A percentile compares a stretch with the other conserved stretches of the same genome.
phyloP scores from a whole-genome alignment of 257 asterid genomes.

The Solanum tacnaense region DNA sequence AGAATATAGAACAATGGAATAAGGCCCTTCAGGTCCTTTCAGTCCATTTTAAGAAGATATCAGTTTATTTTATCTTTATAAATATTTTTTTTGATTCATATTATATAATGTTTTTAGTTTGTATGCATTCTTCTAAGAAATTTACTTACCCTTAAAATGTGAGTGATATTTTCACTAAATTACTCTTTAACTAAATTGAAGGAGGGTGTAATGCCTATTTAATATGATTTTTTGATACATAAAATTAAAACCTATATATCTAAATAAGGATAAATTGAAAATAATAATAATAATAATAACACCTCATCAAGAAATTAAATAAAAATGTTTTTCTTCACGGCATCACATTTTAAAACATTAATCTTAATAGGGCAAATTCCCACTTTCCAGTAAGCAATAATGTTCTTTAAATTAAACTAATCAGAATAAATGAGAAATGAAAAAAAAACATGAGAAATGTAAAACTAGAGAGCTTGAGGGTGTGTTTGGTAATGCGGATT shows the following conservation, averaged over 20 bases:
- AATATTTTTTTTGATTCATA: no score
- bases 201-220: not conserved
- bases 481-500: no score
- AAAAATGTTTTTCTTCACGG: not conserved
- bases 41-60: not conserved
- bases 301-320: not conserved
- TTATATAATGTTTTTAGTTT: no score
- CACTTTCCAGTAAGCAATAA: not conserved
- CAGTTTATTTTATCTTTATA: not conserved
- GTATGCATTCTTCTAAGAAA: not conserved
- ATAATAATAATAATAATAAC: no score
- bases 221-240: not conserved
- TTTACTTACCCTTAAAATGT: not conserved
- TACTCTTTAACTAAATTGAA: not conserved
- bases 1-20: not conserved
- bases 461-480: not conserved
- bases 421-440: not conserved
- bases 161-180: not conserved
- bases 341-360: not conserved
- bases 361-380: not conserved
- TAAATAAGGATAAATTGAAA: no score
- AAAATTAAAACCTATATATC: no score
- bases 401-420: not conserved
- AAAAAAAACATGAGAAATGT: not conserved
- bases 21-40: not conserved